Conservation (phyloP, 768 basidiomycete genomes). For the Suillus placidus region DNA sequence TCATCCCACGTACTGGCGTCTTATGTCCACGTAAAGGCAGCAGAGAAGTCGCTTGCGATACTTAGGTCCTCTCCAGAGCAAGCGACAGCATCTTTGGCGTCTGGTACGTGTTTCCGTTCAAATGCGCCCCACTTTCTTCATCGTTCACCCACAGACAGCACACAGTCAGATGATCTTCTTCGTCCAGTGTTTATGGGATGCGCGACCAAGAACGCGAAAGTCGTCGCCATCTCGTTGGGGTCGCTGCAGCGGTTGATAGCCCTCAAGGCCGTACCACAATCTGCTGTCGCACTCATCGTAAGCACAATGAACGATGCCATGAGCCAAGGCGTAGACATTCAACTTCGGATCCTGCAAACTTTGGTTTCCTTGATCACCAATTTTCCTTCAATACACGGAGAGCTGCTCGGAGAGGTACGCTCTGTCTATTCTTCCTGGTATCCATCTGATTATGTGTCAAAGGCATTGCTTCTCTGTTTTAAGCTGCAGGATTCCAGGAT, state of each 20-base stretch:
- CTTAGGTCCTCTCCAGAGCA: constrained; percentile 83
- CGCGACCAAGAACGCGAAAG: constrained; percentile 90
- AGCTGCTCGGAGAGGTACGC: constrained; percentile 78
- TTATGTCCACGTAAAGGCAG: constrained; percentile 54
- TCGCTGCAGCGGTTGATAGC: constrained; percentile 90
- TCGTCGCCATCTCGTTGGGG: constrained; percentile 88
- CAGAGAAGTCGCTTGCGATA: constrained; percentile 84
- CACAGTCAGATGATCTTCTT: constrained; percentile 79
- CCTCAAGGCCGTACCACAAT: constrained; percentile 81
- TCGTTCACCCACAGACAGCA: constrained; percentile 55
- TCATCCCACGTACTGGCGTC: neutral
- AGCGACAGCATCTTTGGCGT: constrained; percentile 69
- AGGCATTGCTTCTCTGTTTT: constrained; percentile 95
- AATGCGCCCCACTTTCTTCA: neutral
- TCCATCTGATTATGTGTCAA: neutral
- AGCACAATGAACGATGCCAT: constrained; percentile 85
- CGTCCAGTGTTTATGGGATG: constrained; percentile 93
- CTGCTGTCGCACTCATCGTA: constrained; percentile 77
- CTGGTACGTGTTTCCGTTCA: constrained; percentile 51
- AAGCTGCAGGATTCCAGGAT: constrained; percentile 94
- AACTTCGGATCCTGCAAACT: constrained; percentile 91
- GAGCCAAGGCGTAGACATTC: constrained; percentile 95
- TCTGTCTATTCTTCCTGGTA: too few species aligned
- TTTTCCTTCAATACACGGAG: constrained; percentile 80
- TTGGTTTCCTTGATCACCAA: constrained; percentile 90